Conservation (phyloP, 768 basidiomycete genomes). For the Artomyces pyxidatus region DNA sequence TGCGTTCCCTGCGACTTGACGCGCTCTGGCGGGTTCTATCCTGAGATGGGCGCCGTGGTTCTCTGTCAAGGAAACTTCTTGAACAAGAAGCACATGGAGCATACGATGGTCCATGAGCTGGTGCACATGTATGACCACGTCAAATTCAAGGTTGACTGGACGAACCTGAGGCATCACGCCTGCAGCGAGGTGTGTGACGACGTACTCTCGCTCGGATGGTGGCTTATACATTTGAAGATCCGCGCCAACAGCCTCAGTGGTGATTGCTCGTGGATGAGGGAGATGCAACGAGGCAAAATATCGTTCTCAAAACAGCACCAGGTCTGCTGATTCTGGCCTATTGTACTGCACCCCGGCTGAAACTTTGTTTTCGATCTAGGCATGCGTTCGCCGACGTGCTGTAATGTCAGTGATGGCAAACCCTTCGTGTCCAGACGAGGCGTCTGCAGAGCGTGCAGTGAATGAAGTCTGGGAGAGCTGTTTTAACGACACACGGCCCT, state of each 20-base stretch:
- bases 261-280: slow-evolving; percentile 83
- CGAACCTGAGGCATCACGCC: slow-evolving; percentile 85
- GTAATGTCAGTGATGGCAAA: slow-evolving; percentile 75
- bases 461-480: slow-evolving; percentile 98
- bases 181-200: slow-evolving; percentile 79
- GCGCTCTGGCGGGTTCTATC: slow-evolving; percentile 74
- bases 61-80: slow-evolving; percentile 83
- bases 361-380: slow-evolving; percentile 34
- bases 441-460: slow-evolving; percentile 78
- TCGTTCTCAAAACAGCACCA: slow-evolving; percentile 92
- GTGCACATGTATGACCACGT: slow-evolving; percentile 95
- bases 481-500: slow-evolving; percentile 90
- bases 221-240: too few relatives aligned
- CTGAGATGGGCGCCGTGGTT: slow-evolving; percentile 69
- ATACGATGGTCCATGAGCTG: slow-evolving; percentile 89
- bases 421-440: slow-evolving; percentile 67
- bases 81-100: slow-evolving; percentile 82
- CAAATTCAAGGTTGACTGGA: slow-evolving; percentile 91
- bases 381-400: slow-evolving; percentile 85
- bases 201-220: too few relatives aligned
- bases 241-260: slow-evolving; percentile 91
- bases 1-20: slow-evolving; percentile 78
- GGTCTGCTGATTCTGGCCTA: slow-evolving; percentile 33
- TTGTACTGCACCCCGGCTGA: slow-evolving; percentile 11
- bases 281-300: slow-evolving; percentile 68